Base-by-base conservation (phyloP, 495 filamentous ascomycete species). In the Penicillium simplicissimum region DNA sequence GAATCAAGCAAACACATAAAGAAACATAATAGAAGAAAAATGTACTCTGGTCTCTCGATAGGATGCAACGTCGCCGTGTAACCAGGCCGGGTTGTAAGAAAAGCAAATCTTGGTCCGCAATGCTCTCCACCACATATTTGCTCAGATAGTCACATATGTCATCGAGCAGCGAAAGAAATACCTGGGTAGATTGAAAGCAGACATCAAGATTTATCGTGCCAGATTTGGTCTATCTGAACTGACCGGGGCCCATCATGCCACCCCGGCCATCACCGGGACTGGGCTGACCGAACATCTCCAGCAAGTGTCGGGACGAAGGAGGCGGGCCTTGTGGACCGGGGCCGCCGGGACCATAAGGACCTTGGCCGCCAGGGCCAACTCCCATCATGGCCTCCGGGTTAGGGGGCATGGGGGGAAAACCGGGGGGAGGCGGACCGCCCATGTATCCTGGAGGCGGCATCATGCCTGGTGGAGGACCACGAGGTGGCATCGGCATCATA, bases 361-460 rank as follows among this genome's bases (percentile, higher is more conserved):
- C 72, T 56, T 75, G 71, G 25, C 64, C 66, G 40, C 70, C 71
- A 47, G 72, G 74, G 10, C 63, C 75, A 42, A 75, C 54, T 35
- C 76, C 74, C 74, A 81, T 77, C 64, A 78, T 63, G 6, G 68
- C 75, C 37, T 81, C 78, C 1, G 71, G 76, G 55, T 76, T 79
- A 51, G 69, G 80, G 7, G 77, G 79, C 71, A 79, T 75, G 17
- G 74, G 77, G 38, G 77, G 74, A 55, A 82, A 83, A 8, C 79
- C 79, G 17, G 79, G 71, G 14, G 79, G 81, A 1, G 74, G 75
- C 37, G 75, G 78, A 1, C 71, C 76, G 53, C 75, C 77, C 74
- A 80, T 79, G 62, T 80, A 84, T 21, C 80, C 82, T 1, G 81
- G 81, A 36, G 79, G 81, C 15, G 78, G 81, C 68, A 80, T 77